These are phyloP conservation scores for Phaffomyces antillensis DNA, from an alignment of 805 yeast genomes.

Conservation along the genomic window DNA sequence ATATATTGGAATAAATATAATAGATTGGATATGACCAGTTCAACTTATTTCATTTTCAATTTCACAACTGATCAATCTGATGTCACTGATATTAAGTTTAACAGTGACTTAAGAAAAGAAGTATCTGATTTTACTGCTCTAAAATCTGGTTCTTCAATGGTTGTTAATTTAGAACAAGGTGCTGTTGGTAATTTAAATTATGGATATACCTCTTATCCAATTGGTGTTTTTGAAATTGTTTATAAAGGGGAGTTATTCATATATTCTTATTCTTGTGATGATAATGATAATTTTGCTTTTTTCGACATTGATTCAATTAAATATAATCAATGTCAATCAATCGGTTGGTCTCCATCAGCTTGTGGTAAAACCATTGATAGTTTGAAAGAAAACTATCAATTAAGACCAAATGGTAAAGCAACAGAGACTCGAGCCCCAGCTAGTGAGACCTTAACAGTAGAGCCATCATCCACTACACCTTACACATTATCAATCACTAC, in stretches of 20 bases:
- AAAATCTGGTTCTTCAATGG: not conserved
- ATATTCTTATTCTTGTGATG: not conserved
- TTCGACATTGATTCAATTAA: not conserved
- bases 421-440: not conserved
- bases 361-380: not conserved
- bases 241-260: not conserved
- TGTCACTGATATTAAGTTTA: not conserved
- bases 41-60: not conserved
- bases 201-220: not conserved
- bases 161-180: not conserved
- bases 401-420: not conserved
- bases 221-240: not conserved
- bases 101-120: not conserved
- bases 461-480: not conserved
- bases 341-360: not conserved
- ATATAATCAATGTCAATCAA: not conserved
- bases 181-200: not conserved
- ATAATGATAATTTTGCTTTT: not conserved
- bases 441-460: not conserved
- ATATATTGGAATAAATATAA: not conserved
- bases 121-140: not conserved
- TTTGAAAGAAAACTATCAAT: not conserved
- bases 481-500: not conserved
- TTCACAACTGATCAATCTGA: not conserved
- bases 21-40: not conserved